Conservation (phyloP, 352 stramenopile genomes). For the Phytopythium oedochilum region DNA sequence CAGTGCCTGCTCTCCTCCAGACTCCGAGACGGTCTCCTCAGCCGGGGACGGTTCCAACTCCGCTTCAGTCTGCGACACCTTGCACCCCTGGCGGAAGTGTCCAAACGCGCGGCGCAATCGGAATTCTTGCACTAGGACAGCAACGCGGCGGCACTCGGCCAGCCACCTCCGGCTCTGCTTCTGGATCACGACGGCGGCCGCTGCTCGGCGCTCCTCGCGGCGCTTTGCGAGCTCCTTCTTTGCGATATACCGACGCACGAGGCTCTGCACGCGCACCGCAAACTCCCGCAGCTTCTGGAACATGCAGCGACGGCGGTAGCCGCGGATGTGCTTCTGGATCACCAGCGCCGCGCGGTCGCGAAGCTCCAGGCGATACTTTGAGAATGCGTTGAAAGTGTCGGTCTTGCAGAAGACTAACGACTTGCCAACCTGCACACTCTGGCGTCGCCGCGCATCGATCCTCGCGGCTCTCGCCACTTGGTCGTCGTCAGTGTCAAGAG, state of each 20-base stretch:
- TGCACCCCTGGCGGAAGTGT: constrained; percentile 23
- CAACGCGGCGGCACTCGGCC: constrained; percentile 10
- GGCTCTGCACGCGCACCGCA: constrained; percentile 30
- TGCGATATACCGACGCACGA: constrained; percentile 41
- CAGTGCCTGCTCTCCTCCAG: not conserved
- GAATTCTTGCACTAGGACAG: constrained; percentile 23
- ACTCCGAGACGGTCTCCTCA: constrained; percentile 11
- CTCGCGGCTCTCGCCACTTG: not conserved
- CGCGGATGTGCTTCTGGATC: constrained; percentile 42
- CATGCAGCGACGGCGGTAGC: constrained; percentile 27
- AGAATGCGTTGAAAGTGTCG: constrained; percentile 48
- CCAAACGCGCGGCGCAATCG: constrained; percentile 25
- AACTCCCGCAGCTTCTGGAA: constrained; percentile 32
- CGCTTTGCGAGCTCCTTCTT: constrained; percentile 26
- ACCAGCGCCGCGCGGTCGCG: constrained; percentile 26
- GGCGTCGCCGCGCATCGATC: constrained; percentile 8
- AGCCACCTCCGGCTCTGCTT: constrained; percentile 19
- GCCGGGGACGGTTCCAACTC: constrained; percentile 31
- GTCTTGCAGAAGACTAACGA: constrained; percentile 68
- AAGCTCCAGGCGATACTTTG: constrained; percentile 36
- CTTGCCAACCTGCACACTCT: constrained; percentile 53
- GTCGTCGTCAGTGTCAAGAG: not conserved
- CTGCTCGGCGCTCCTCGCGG: constrained; percentile 21
- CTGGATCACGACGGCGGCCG: constrained; percentile 28
- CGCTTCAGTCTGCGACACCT: constrained; percentile 7